Percentiles rank a stretch among this genome's conserved stretches.
These are phyloP conservation scores for Pestalotiopsis sp. DNA, from an alignment of 2,329 filamentous ascomycete genomes.

Conservation along the genomic window DNA sequence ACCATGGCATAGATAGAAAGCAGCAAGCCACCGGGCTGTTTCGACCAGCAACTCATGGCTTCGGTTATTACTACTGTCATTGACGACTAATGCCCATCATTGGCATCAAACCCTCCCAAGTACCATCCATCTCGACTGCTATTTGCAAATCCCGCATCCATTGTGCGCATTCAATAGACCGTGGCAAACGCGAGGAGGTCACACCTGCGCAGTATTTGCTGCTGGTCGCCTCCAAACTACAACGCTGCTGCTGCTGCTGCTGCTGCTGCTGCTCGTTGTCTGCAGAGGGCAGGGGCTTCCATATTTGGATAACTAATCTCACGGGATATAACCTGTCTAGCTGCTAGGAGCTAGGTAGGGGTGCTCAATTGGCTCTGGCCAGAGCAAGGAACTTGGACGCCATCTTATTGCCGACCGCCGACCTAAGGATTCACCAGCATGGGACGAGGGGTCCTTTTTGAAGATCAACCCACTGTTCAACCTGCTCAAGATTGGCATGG, in stretches of 20 bases:
- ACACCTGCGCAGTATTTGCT: not conserved
- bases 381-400: constrained; percentile 6
- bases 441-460: not conserved
- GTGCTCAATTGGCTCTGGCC: constrained; percentile 12
- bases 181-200: not conserved
- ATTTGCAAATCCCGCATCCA: not conserved
- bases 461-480: constrained; percentile 6
- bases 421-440: not conserved
- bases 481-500: not conserved
- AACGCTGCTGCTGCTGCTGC: not conserved
- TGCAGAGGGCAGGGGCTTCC: constrained; percentile 11
- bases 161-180: not conserved
- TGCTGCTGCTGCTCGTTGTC: not conserved
- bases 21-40: not conserved
- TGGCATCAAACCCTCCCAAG: not conserved
- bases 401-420: not conserved
- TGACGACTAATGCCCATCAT: not conserved
- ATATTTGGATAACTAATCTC: constrained; percentile 5
- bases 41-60: not conserved
- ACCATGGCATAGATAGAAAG: not conserved
- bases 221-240: not conserved
- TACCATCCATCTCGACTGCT: not conserved
- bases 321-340: not conserved
- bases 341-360: not conserved
- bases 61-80: not conserved